Evolutionary conservation across 768 basidiomycete genomes (phyloP).

Genomic region (Mycena alexandri): DNA sequence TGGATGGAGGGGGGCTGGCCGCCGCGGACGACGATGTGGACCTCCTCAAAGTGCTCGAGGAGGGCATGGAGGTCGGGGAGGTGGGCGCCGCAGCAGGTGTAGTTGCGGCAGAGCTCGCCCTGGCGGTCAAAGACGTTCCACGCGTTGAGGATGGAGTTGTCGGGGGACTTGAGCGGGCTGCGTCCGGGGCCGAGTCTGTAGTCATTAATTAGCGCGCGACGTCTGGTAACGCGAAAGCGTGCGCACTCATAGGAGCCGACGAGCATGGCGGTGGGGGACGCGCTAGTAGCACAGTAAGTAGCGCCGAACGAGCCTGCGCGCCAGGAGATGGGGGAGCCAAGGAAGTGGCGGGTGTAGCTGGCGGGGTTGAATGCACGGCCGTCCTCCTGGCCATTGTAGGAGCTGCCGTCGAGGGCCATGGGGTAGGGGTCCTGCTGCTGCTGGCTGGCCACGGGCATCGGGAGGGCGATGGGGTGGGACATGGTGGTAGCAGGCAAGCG

Average conservation of each 20-base stretch:
- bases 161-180: conserved; percentile 32
- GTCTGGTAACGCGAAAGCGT: conserved; percentile 45
- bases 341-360: conserved; percentile 75
- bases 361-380: conserved; percentile 68
- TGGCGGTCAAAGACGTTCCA: conserved; percentile 76
- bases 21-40: conserved; percentile 82
- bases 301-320: conserved; percentile 74
- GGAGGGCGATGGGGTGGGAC: conserved; percentile 61
- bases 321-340: conserved; percentile 83
- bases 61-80: conserved; percentile 83
- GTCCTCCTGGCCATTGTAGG: conserved; percentile 60
- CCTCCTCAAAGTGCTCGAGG: conserved; percentile 92
- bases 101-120: conserved; percentile 87
- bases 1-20: conserved; percentile 55
- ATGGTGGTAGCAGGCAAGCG: conserved; percentile 20
- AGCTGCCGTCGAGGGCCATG: conserved; percentile 57
- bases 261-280: conserved; percentile 70
- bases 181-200: background rate
- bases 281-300: conserved; percentile 66
- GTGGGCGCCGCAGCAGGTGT: conserved; percentile 87
- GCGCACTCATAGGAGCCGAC: conserved; percentile 77
- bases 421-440: conserved; percentile 36
- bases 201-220: too few relatives aligned
- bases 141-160: conserved; percentile 67
- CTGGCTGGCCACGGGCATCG: conserved; percentile 44